These are phyloP conservation scores for Amanita brunnescens DNA, from an alignment of 768 basidiomycete species.

Conservation along the genomic window DNA sequence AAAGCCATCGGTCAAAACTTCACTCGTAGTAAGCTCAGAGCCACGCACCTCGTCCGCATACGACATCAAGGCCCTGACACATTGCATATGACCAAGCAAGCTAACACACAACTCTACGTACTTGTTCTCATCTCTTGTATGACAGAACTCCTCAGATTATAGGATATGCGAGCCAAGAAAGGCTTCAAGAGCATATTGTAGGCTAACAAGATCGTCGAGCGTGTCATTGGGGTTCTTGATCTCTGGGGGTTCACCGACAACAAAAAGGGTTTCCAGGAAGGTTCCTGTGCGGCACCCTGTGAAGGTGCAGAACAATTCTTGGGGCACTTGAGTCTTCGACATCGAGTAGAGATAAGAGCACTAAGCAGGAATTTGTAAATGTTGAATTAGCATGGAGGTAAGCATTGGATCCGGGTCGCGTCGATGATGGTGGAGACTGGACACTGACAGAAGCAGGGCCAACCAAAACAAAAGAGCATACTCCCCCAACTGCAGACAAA, in stretches of 20 bases:
- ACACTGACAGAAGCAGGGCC: no score
- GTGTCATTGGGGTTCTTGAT: constrained; percentile 43
- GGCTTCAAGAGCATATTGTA: constrained; percentile 60
- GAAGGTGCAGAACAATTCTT: neutral
- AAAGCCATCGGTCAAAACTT: neutral
- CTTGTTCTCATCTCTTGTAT: constrained; percentile 51
- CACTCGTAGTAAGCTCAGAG: neutral
- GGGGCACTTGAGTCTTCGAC: no score
- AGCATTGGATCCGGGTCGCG: no score
- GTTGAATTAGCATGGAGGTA: no score
- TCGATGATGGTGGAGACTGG: no score
- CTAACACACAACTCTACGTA: no score
- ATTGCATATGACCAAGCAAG: no score
- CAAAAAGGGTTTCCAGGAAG: neutral
- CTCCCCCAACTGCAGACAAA: no score
- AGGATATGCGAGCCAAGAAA: constrained; percentile 83
- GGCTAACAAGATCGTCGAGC: constrained; percentile 50
- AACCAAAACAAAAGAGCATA: no score
- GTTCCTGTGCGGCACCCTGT: neutral
- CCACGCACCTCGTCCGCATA: constrained; percentile 76
- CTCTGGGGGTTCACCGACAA: constrained; percentile 22
- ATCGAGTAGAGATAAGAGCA: no score
- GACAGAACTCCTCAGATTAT: constrained; percentile 74
- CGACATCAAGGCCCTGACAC: constrained; percentile 88
- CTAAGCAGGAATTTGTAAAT: no score